A percentile compares a stretch with the other conserved stretches of the same genome.
Evolutionary conservation across 108 stramenopile species (phyloP).

Genomic region (Seminavis robusta): DNA sequence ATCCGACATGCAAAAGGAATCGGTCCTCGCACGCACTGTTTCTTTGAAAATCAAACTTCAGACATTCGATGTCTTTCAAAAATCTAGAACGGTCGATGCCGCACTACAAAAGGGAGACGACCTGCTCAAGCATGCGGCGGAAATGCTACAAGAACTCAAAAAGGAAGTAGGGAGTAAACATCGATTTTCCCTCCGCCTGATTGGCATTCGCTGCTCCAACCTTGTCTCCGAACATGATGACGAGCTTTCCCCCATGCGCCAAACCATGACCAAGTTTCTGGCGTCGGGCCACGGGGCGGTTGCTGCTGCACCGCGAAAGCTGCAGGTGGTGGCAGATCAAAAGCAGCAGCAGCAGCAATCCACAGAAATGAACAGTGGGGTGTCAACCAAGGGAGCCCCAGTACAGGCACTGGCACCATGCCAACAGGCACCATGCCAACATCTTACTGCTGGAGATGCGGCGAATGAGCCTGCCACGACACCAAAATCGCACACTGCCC

Average conservation of each 20-base stretch:
- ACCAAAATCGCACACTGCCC: too few species aligned
- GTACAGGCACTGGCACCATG: too few species aligned
- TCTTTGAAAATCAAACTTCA: slow-evolving; percentile 83
- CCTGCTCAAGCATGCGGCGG: slow-evolving; percentile 34
- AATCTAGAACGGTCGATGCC: slow-evolving; percentile 21
- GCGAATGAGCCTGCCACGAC: too few species aligned
- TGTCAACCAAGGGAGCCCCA: neutral
- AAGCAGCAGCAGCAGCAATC: neutral
- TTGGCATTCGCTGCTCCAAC: slow-evolving; percentile 81
- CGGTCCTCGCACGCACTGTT: slow-evolving; percentile 58
- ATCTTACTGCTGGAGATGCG: too few species aligned
- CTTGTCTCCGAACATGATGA: slow-evolving; percentile 44
- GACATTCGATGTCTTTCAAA: slow-evolving; percentile 62
- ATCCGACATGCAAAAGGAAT: slow-evolving; percentile 54
- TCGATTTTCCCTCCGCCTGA: slow-evolving; percentile 59
- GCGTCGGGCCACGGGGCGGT: neutral
- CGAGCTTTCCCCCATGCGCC: slow-evolving; percentile 16
- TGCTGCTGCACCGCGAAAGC: neutral
- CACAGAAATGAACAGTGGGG: neutral
- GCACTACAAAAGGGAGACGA: slow-evolving; percentile 39
- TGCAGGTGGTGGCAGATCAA: neutral
- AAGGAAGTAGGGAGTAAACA: slow-evolving; percentile 5
- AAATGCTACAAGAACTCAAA: slow-evolving; percentile 48
- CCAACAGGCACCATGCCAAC: too few species aligned
- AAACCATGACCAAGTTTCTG: slow-evolving; percentile 2